phyloP scores from a whole-genome alignment of 805 yeast species.

The Metschnikowia shivogae region DNA sequence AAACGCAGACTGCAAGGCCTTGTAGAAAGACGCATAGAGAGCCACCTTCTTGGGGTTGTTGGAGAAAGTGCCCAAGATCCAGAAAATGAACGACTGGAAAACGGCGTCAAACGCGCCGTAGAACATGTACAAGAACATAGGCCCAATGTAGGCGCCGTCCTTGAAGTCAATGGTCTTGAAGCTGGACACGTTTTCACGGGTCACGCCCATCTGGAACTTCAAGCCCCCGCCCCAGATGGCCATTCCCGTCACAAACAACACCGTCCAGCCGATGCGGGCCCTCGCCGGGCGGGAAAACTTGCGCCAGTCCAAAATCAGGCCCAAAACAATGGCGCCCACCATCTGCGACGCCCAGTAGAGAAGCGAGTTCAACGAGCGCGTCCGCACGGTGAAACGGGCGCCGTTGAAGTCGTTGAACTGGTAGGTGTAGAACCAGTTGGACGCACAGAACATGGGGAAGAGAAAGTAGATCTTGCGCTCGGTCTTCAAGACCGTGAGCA shows the following conservation, averaged over 20 bases:
- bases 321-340: constrained; percentile 50
- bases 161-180: constrained; percentile 42
- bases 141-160: constrained; percentile 48
- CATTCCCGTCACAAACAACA: constrained; percentile 38
- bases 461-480: constrained; percentile 46
- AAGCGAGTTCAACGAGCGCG: constrained; percentile 58
- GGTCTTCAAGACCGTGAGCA: constrained; percentile 32
- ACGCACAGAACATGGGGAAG: constrained; percentile 60
- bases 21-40: constrained; percentile 58
- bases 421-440: constrained; percentile 66
- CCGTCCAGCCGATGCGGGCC: constrained; percentile 42
- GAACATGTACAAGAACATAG: constrained; percentile 58
- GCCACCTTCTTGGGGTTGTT: constrained; percentile 55
- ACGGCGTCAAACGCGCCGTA: constrained; percentile 59
- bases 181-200: constrained; percentile 32
- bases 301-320: constrained; percentile 44
- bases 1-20: constrained; percentile 62
- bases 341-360: constrained; percentile 61
- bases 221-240: constrained; percentile 61
- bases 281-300: constrained; percentile 40
- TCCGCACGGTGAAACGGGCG: constrained; percentile 52
- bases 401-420: constrained; percentile 58
- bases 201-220: constrained; percentile 41
- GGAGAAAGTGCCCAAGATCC: constrained; percentile 57
- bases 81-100: constrained; percentile 55